Percentiles rank a stretch among this genome's conserved stretches.
Conservation (phyloP, 2,329 filamentous ascomycete species). For the Fusarium pseudoanthophilum region DNA sequence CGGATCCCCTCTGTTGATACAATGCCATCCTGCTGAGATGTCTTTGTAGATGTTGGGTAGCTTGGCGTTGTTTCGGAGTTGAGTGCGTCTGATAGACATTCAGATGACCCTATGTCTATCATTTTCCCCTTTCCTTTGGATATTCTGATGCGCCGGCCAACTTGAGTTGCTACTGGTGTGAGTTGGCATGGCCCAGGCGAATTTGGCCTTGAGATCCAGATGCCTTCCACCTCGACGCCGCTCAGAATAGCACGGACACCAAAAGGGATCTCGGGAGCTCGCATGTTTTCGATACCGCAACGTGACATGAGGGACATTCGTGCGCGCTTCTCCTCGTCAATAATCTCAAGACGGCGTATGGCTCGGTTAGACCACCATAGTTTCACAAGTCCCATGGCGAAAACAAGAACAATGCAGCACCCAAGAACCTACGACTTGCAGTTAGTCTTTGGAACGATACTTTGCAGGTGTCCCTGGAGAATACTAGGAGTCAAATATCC, state of each 20-base stretch:
- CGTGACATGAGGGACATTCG: conserved; percentile 64
- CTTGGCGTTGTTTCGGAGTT: not conserved
- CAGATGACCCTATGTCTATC: conserved; percentile 10
- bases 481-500: not conserved
- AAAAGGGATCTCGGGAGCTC: conserved; percentile 77
- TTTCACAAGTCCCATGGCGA: conserved; percentile 74
- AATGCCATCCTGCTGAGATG: conserved; percentile 14
- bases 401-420: conserved; percentile 75
- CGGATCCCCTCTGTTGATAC: not conserved
- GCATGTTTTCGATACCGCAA: conserved; percentile 58
- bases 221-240: conserved; percentile 85
- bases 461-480: not conserved
- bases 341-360: conserved; percentile 67
- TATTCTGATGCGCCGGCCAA: conserved; percentile 20
- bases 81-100: not conserved
- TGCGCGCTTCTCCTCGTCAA: conserved; percentile 73
- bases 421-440: conserved; percentile 70
- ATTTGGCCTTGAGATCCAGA: conserved; percentile 74
- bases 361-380: conserved; percentile 70
- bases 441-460: not conserved
- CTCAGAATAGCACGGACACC: conserved; percentile 86
- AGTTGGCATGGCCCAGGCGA: conserved; percentile 49
- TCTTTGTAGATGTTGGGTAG: not conserved
- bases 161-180: conserved; percentile 41
- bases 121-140: conserved; percentile 39